Base-by-base conservation (phyloP, 768 basidiomycete species). In the Russula brevipes region DNA sequence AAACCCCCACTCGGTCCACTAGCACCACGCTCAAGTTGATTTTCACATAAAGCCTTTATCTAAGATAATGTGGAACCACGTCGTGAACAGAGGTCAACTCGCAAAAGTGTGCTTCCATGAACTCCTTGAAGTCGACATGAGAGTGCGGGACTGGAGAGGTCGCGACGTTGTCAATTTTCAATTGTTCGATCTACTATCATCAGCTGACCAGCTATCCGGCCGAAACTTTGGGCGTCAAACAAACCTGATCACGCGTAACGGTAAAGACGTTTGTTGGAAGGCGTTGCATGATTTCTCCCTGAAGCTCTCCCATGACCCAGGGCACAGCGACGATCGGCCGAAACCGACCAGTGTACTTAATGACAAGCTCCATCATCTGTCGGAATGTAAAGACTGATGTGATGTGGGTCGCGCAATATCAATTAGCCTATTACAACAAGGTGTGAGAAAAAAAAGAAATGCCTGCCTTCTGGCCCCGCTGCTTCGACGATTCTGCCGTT, bases 181-280 rank as follows among this genome's bases (percentile, higher is more conserved):
- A 75, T 70, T 88, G 88, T 61, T 81, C 77, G 45, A 88, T 76
- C 87, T 88, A 56, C 41, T 54, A 47, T 58, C 12, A 35, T 60
- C 44, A 51, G 41, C 31, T 59, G 17, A 36, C 7, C 31, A 50
- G 31, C 30, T 41, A 42, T 16, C n/a, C 9, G 1, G n/a, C 30
- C 11, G 14, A 33, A 17, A 51, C 42, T 36, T 42, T 5, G 16
- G n/a, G 11, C 24, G 2, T 36, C 5, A 53, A 36, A 45, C 59
- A 5, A 3, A 88, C 89, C 78, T 91, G 88, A 64, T 82, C 81
- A 39, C 82, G 78, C 14, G 89, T 89, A 17, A 91, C 68, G 0
- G 89, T 89, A 65, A 90, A 85, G 19, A 88, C 66, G 61, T 82
- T 87, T 17, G 75, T 70, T 0, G 88, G 89, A 11, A 90, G 74